Evolutionary conservation across 768 basidiomycete genomes (phyloP).

Genomic region (Lactarius sanguifluus): DNA sequence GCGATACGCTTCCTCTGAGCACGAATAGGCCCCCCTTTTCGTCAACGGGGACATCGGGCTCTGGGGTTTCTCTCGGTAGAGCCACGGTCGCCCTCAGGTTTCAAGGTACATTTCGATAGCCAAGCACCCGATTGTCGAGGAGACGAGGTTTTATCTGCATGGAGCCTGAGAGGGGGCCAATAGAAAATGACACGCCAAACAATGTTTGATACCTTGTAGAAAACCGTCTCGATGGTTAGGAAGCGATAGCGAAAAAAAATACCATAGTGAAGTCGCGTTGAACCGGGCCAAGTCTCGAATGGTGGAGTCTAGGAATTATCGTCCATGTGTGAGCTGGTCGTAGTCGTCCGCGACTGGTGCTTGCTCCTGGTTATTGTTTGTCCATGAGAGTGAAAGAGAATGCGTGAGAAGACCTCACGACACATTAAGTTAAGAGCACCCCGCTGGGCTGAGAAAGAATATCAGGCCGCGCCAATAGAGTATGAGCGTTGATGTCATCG

Average conservation of each 20-base stretch:
- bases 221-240: neutral
- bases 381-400: neutral
- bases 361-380: neutral
- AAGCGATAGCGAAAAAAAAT: slow-evolving; percentile 1
- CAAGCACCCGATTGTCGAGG: neutral
- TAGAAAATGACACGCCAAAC: neutral
- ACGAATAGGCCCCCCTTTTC: slow-evolving; percentile 2
- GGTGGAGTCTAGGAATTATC: slow-evolving; percentile 3
- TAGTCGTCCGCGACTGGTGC: neutral
- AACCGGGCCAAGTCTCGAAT: neutral
- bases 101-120: too few species aligned
- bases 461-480: neutral
- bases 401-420: neutral
- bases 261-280: neutral
- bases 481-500: neutral
- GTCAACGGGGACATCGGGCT: slow-evolving; percentile 13
- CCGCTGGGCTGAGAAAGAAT: slow-evolving; percentile 2
- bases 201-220: slow-evolving; percentile 8
- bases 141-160: neutral
- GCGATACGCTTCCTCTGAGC: slow-evolving; percentile 7
- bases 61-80: slow-evolving; percentile 4
- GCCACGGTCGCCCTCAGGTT: neutral
- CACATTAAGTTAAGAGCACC: neutral
- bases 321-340: neutral
- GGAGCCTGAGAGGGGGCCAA: neutral